These are phyloP conservation scores for Lablab purpureus DNA, from an alignment of 306 rosid genomes.

Conservation along the genomic window DNA sequence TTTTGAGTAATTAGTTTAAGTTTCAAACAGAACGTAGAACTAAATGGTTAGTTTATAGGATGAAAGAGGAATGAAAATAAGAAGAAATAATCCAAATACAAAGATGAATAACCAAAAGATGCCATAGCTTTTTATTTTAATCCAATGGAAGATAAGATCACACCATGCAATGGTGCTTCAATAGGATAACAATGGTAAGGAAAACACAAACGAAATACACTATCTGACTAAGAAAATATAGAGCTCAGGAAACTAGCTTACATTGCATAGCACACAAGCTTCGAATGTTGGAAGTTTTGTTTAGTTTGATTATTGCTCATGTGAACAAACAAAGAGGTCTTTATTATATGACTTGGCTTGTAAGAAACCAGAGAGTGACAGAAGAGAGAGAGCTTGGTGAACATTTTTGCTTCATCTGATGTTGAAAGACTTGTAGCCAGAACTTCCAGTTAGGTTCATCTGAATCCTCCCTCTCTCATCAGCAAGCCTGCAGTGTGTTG, in stretches of 20 bases:
- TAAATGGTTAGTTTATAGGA: neutral
- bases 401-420: constrained; percentile 54
- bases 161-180: constrained; percentile 27
- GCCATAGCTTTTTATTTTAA: constrained; percentile 29
- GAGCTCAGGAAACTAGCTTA: constrained; percentile 20
- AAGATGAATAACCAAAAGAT: constrained; percentile 29
- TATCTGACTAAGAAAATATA: constrained; percentile 24
- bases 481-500: constrained; percentile 55
- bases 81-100: constrained; percentile 1
- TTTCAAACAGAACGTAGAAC: constrained; percentile 8
- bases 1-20: neutral
- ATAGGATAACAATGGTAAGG: constrained; percentile 36
- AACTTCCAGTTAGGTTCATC: constrained; percentile 59
- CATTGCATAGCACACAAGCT: constrained; percentile 32
- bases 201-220: constrained; percentile 42
- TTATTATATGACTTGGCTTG: constrained; percentile 46
- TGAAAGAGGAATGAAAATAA: constrained; percentile 9
- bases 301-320: constrained; percentile 31
- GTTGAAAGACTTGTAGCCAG: constrained; percentile 70
- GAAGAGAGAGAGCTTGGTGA: constrained; percentile 86
- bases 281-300: constrained; percentile 31
- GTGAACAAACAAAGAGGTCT: constrained; percentile 33
- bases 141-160: constrained; percentile 32
- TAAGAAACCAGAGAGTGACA: constrained; percentile 65
- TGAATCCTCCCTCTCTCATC: constrained; percentile 64